These are phyloP conservation scores for Suillus occidentalis DNA, from an alignment of 768 basidiomycete genomes.

Conservation along the genomic window DNA sequence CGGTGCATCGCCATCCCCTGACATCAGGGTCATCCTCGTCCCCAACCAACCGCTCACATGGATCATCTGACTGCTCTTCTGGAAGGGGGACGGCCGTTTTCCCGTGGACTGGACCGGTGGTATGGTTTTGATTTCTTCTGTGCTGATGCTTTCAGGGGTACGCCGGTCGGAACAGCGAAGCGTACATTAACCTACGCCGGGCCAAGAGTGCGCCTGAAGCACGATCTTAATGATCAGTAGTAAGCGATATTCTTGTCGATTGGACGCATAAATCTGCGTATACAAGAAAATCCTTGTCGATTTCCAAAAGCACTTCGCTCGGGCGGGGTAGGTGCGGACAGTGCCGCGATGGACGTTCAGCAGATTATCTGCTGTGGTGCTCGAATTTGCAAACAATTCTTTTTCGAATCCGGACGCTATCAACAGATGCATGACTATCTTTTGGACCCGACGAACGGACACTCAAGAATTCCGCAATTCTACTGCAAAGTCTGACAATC, in stretches of 20 bases:
- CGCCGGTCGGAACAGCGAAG: background rate
- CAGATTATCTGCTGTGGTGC: background rate
- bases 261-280: background rate
- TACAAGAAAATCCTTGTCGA: background rate
- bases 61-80: conserved; percentile 10
- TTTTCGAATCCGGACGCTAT: conserved; percentile 1
- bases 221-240: background rate
- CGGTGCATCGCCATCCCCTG: conserved; percentile 29
- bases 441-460: background rate
- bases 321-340: background rate
- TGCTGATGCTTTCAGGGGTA: background rate
- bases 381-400: background rate
- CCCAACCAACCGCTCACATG: conserved; percentile 13
- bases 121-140: background rate
- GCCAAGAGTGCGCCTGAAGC: background rate
- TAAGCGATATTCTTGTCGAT: background rate
- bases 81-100: background rate
- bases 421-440: background rate
- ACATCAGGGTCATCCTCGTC: conserved; percentile 37
- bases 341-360: background rate
- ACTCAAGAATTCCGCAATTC: background rate
- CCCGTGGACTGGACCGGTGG: background rate
- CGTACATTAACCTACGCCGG: background rate
- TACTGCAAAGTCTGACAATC: background rate
- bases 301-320: background rate